These are phyloP conservation scores for Turnera subulata DNA, from an alignment of 345 rosid species.

Conservation along the genomic window DNA sequence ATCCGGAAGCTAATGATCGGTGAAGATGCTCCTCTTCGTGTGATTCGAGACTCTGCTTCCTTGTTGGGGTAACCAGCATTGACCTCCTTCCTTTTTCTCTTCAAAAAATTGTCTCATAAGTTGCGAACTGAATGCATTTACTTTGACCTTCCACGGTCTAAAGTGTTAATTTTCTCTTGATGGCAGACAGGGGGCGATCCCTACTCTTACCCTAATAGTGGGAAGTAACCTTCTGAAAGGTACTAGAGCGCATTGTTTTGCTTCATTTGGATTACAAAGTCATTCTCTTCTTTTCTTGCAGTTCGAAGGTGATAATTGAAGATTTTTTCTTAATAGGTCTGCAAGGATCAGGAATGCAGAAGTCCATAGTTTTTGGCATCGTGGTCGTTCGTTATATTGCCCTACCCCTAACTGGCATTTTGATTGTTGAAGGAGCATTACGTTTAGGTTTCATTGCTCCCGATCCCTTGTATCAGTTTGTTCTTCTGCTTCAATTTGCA, in stretches of 20 bases:
- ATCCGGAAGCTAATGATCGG: constrained; percentile 45
- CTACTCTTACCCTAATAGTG: constrained; percentile 51
- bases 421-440: constrained; percentile 40
- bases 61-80: constrained; percentile 44
- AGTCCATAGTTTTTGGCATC: constrained; percentile 40
- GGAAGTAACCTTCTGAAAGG: constrained; percentile 73
- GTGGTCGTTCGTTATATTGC: constrained; percentile 44
- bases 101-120: neutral
- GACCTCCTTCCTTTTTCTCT: neutral
- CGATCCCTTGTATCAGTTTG: constrained; percentile 59
- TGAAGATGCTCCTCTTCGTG: constrained; percentile 52
- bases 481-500: constrained; percentile 63
- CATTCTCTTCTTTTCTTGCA: too few relatives aligned
- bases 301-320: too few relatives aligned
- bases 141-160: neutral
- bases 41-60: constrained; percentile 50
- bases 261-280: neutral
- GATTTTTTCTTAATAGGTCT: constrained; percentile 46
- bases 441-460: constrained; percentile 41
- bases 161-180: neutral
- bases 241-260: constrained; percentile 9
- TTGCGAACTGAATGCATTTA: neutral
- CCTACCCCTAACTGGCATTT: constrained; percentile 55
- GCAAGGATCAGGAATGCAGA: constrained; percentile 38
- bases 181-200: constrained; percentile 62